Evolutionary conservation across 139 green algal species (phyloP).

Genomic region (Desmodesmus armatus): DNA sequence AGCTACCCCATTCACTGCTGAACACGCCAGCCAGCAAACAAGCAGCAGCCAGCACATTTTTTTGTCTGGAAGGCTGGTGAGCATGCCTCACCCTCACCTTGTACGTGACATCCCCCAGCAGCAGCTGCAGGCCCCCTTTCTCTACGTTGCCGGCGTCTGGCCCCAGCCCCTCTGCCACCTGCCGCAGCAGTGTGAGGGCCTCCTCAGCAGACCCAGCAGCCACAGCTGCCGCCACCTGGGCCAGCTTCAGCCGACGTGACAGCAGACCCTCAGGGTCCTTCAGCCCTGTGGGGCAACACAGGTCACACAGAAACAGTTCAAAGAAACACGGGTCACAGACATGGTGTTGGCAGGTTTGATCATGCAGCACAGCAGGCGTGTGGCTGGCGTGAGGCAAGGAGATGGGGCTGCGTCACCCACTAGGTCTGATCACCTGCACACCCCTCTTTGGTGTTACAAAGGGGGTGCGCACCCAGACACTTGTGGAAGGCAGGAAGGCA

Average conservation of each 20-base stretch:
- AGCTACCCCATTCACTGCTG: too few relatives aligned
- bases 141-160: background rate
- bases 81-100: constrained; percentile 28
- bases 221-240: background rate
- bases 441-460: too few relatives aligned
- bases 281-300: constrained; percentile 20
- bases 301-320: too few relatives aligned
- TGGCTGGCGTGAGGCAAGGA: too few relatives aligned
- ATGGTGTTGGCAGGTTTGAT: too few relatives aligned
- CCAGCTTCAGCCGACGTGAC: background rate
- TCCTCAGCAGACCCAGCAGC: background rate
- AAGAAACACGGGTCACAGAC: too few relatives aligned
- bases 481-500: too few relatives aligned
- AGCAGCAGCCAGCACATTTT: background rate
- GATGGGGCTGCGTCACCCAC: too few relatives aligned
- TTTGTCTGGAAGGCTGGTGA: background rate
- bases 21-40: too few relatives aligned
- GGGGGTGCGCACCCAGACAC: too few relatives aligned
- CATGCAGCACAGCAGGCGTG: too few relatives aligned
- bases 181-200: constrained; percentile 24
- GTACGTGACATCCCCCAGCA: constrained; percentile 33
- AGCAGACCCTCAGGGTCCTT: constrained; percentile 18
- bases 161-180: constrained; percentile 8
- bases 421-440: too few relatives aligned
- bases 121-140: constrained; percentile 12